Evolutionary conservation across 2,329 filamentous ascomycete genomes (phyloP).

Genomic region (Emergomyces africanus): DNA sequence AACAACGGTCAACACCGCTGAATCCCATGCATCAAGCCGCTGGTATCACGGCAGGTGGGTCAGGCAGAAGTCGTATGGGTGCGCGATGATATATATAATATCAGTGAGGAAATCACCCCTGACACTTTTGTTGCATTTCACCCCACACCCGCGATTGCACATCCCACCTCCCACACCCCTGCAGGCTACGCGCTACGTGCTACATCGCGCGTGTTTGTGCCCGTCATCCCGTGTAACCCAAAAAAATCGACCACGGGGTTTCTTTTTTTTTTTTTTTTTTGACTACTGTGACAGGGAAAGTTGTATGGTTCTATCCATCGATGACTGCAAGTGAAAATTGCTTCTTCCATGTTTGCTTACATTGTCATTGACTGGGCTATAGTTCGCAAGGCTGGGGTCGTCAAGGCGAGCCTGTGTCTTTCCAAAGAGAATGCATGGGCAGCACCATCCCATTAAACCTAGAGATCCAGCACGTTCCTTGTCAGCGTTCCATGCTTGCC

Average conservation of each 20-base stretch:
- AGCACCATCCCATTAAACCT: conserved; percentile 5
- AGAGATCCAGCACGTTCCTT: not conserved
- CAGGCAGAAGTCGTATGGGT: conserved; percentile 2
- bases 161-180: not conserved
- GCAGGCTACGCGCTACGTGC: not conserved
- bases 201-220: not conserved
- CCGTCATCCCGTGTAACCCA: not conserved
- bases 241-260: not conserved
- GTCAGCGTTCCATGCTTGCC: not conserved
- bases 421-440: conserved; percentile 4
- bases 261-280: no score
- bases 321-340: not conserved
- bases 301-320: not conserved
- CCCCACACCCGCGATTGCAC: no score
- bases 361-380: conserved; percentile 6
- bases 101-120: not conserved
- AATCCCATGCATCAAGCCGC: conserved; percentile 5
- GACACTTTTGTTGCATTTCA: not conserved
- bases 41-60: conserved; percentile 5
- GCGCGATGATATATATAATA: conserved; percentile 1
- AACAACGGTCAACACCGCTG: not conserved
- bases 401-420: conserved; percentile 4
- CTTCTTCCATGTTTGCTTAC: not conserved
- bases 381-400: conserved; percentile 1
- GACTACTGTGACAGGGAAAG: not conserved